A percentile compares a stretch with the other conserved stretches of the same genome.
Evolutionary conservation across 371 early-diverging fungal species (phyloP).

Genomic region (Mortierella polycephala): DNA sequence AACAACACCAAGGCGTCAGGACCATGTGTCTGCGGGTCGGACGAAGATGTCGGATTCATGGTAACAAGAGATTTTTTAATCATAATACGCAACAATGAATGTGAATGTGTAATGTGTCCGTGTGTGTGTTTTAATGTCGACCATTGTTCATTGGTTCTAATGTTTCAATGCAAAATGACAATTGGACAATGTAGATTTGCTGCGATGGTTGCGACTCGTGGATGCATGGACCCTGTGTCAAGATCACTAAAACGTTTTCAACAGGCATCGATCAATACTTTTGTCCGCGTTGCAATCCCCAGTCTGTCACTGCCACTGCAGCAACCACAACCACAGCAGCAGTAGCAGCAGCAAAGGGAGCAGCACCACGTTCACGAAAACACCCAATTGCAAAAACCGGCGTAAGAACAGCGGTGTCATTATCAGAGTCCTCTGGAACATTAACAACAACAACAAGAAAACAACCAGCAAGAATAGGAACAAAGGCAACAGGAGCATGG

Average conservation of each 20-base stretch:
- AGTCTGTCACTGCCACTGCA: no score
- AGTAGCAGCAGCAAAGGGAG: no score
- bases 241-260: slow-evolving; percentile 25
- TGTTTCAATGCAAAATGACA: not conserved
- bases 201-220: slow-evolving; percentile 38
- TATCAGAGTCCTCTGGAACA: no score
- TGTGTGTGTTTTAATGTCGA: not conserved
- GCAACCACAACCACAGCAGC: no score
- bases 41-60: slow-evolving; percentile 34
- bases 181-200: slow-evolving; percentile 22
- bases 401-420: no score
- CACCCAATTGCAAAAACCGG: no score
- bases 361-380: no score
- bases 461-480: not conserved
- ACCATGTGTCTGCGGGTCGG: slow-evolving; percentile 38
- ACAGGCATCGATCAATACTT: slow-evolving; percentile 26
- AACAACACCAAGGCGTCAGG: not conserved
- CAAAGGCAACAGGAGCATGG: slow-evolving; percentile 1
- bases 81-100: not conserved
- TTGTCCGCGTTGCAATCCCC: slow-evolving; percentile 24
- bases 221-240: slow-evolving; percentile 47
- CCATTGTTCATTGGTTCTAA: slow-evolving; percentile 1
- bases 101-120: not conserved
- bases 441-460: not conserved
- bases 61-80: slow-evolving; percentile 5